These are phyloP conservation scores for Glutinoglossum americanum DNA, from an alignment of 495 filamentous ascomycete species.

Conservation along the genomic window DNA sequence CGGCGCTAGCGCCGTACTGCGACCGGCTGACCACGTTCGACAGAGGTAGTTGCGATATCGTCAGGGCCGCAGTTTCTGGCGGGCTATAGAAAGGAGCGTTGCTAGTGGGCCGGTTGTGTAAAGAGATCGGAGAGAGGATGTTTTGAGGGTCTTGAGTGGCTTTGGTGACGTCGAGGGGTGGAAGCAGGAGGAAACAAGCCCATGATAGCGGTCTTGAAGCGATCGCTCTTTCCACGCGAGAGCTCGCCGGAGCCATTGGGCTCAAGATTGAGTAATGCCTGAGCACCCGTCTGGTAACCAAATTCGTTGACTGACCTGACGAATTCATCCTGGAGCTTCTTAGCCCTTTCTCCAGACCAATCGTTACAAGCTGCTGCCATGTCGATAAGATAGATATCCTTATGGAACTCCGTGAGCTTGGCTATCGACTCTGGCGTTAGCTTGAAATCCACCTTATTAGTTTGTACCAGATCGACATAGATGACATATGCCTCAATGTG, in stretches of 20 bases:
- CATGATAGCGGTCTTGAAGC: conserved; percentile 76
- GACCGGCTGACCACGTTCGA: no score
- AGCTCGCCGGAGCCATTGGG: conserved; percentile 92
- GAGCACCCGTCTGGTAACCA: conserved; percentile 75
- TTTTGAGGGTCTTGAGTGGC: no score
- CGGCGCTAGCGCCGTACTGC: no score
- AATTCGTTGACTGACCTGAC: conserved; percentile 93
- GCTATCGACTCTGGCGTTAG: conserved; percentile 91
- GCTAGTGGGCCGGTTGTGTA: no score
- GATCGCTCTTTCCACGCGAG: conserved; percentile 73
- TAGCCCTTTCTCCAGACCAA: conserved; percentile 95
- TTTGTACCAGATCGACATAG: conserved; percentile 94
- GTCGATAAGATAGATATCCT: no score
- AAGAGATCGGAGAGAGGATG: no score
- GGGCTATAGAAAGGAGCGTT: no score
- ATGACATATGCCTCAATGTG: conserved; percentile 96
- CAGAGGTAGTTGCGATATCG: no score
- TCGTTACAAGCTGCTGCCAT: conserved; percentile 73
- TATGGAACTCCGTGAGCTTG: no score
- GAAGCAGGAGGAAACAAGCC: conserved; percentile 66
- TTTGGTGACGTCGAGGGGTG: conserved; percentile 34
- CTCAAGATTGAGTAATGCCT: conserved; percentile 84
- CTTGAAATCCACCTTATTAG: conserved; percentile 96
- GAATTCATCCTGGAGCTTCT: conserved; percentile 95
- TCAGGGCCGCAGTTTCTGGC: no score